Evolutionary conservation across 2,329 filamentous ascomycete species (phyloP), one percentile per base, ranked within the genome.

Genomic region (Phoma sp.): DNA sequence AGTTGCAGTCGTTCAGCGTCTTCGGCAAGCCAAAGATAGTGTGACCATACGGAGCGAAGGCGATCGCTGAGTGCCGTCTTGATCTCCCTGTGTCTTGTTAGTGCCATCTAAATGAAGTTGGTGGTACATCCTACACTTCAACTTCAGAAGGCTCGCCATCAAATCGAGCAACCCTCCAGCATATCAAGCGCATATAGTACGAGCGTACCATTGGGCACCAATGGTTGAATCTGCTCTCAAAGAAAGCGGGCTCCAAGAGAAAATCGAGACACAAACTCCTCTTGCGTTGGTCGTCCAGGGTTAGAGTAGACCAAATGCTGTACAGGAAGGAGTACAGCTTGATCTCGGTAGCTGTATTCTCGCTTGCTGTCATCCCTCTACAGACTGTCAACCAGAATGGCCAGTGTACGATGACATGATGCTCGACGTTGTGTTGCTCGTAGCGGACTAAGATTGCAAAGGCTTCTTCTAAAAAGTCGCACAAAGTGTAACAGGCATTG

Each of bases 191-290:
- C 84, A 96, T 95, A 72, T 89, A 97, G 74, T 96, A 97, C 13
- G 92, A 89, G 57, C 93, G 85, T 21, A 96, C 91, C 93, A 96
- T 96, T 0, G 93, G 92, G 69, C 91, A 96, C 92, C 93, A 96
- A 69, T 96, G 92, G 69, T 90, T 94, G 77, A 96, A 97, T 58
- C 92, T 87, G 57, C 85, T 86, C 69, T 90, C 86, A 72, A 96
- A 96, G 2, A 89, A 84, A 24, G 87, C 82, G 49, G 90, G 87
- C 6, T 87, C 84, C 12, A 97, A 78, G 35, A 97, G 77, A 80
- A 95, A 93, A 21, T 87, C 85, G 25, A 89, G 67, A 70, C 91
- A 96, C 17, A 96, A 72, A 13, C 82, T 78, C 52, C 84, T 81
- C 74, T 94, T 96, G 44, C 90, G 84, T 45, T 80, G 77, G 2